Conservation (phyloP, 495 filamentous ascomycete genomes). For the Neurospora discreta region DNA sequence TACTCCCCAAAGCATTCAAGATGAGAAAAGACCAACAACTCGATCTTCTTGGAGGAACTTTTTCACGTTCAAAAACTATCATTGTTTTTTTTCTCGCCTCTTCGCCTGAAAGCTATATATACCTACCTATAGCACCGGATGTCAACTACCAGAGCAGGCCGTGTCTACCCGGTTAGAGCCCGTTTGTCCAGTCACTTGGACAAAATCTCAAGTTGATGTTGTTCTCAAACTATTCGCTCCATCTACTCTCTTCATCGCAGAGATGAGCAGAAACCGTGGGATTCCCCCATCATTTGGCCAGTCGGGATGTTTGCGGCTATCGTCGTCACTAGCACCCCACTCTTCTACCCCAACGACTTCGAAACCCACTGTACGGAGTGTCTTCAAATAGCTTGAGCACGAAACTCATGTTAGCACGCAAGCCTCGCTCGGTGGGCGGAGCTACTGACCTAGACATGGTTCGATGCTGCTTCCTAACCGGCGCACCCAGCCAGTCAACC, state of each 20-base stretch:
- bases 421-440: neutral
- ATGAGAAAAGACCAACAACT: neutral
- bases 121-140: neutral
- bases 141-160: neutral
- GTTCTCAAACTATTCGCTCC: neutral
- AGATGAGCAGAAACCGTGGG: neutral
- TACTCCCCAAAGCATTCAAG: neutral
- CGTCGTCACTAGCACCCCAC: neutral
- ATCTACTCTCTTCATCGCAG: neutral
- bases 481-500: constrained; percentile 23
- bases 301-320: neutral
- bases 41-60: neutral
- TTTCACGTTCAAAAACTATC: neutral
- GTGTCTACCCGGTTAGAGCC: neutral
- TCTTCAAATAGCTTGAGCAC: neutral
- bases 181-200: neutral
- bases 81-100: neutral
- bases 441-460: constrained; percentile 9
- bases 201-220: neutral
- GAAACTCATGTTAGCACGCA: neutral
- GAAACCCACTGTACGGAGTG: neutral
- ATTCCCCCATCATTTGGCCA: neutral
- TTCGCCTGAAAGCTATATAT: neutral
- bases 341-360: neutral
- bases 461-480: constrained; percentile 27